Percentiles rank a stretch among this genome's conserved stretches.
Evolutionary conservation across 768 basidiomycete species (phyloP).

Genomic region (Terana coerulea): DNA sequence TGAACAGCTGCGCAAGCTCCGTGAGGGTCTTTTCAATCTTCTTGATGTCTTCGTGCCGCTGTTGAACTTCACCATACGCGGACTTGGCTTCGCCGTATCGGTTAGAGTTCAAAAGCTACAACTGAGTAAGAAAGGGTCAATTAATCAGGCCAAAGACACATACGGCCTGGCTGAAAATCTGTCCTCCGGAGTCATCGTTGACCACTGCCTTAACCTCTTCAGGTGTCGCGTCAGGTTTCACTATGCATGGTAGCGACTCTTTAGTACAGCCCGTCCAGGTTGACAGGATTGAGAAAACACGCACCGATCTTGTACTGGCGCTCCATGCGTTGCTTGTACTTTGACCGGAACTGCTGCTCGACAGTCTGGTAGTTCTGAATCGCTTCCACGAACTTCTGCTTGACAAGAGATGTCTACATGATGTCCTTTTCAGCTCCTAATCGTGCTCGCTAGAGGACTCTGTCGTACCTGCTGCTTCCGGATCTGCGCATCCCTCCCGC

Average conservation of each 20-base stretch:
- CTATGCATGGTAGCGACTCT: slow-evolving; percentile 31
- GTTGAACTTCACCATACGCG: slow-evolving; percentile 96
- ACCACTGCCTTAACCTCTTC: slow-evolving; percentile 73
- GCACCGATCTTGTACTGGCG: slow-evolving; percentile 76
- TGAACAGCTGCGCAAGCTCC: slow-evolving; percentile 93
- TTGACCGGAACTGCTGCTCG: slow-evolving; percentile 65
- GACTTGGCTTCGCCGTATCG: slow-evolving; percentile 87
- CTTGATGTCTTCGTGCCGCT: slow-evolving; percentile 92
- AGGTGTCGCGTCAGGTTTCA: slow-evolving; percentile 82
- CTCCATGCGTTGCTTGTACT: slow-evolving; percentile 63
- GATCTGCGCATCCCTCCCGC: slow-evolving; percentile 42
- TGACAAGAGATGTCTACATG: slow-evolving; percentile 50
- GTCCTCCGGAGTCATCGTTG: slow-evolving; percentile 57
- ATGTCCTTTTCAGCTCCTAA: not conserved
- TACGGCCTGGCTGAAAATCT: slow-evolving; percentile 80
- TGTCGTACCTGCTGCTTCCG: slow-evolving; percentile 39
- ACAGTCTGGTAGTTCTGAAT: slow-evolving; percentile 76
- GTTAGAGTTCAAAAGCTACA: slow-evolving; percentile 81
- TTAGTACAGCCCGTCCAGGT: not conserved
- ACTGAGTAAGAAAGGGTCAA: not conserved
- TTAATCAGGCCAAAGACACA: not conserved
- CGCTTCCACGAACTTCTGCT: slow-evolving; percentile 68
- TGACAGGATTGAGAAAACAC: slow-evolving; percentile 14
- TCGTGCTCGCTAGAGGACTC: not conserved
- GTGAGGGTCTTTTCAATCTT: slow-evolving; percentile 91